These are phyloP conservation scores for Penicillium sp. DNA, from an alignment of 2,329 filamentous ascomycete species.

Conservation along the genomic window DNA sequence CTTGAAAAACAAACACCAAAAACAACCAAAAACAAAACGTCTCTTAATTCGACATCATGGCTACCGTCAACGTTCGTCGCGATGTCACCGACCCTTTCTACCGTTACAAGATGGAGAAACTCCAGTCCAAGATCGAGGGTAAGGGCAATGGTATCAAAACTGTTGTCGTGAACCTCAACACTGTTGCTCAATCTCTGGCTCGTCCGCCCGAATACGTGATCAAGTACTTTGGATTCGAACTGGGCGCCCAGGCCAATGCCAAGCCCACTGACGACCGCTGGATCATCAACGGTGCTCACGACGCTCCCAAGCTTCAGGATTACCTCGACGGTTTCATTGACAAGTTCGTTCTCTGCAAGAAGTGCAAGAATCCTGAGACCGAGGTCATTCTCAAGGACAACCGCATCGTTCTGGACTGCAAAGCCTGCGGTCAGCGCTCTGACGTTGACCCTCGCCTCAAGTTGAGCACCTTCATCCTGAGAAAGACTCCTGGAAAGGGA, in stretches of 20 bases:
- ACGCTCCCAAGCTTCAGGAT: constrained; percentile 92
- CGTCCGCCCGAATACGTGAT: constrained; percentile 93
- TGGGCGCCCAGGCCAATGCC: constrained; percentile 97
- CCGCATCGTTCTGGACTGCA: constrained; percentile 91
- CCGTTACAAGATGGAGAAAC: constrained; percentile 99
- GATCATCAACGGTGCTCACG: constrained; percentile 99
- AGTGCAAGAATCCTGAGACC: constrained; percentile 99
- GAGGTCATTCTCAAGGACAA: constrained; percentile 93
- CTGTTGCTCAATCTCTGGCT: constrained; percentile 84
- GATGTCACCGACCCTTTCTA: constrained; percentile 99
- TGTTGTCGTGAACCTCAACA: constrained; percentile 94
- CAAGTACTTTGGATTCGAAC: constrained; percentile 99
- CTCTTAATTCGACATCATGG: constrained; percentile 64
- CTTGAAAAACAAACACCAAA: constrained; percentile 21
- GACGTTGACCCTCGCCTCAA: constrained; percentile 92
- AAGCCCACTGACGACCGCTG: constrained; percentile 96
- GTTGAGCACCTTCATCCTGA: constrained; percentile 94
- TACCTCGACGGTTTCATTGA: constrained; percentile 97
- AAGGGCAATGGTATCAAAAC: constrained; percentile 99
- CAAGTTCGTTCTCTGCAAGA: constrained; percentile 98
- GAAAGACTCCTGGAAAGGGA: constrained; percentile 88
- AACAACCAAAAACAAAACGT: constrained; percentile 25
- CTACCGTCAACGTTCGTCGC: constrained; percentile 96
- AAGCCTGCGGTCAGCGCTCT: constrained; percentile 91
- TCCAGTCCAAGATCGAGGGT: constrained; percentile 99